Evolutionary conservation across 768 basidiomycete genomes (phyloP).

Genomic region (Chlorophyllum brunneum): DNA sequence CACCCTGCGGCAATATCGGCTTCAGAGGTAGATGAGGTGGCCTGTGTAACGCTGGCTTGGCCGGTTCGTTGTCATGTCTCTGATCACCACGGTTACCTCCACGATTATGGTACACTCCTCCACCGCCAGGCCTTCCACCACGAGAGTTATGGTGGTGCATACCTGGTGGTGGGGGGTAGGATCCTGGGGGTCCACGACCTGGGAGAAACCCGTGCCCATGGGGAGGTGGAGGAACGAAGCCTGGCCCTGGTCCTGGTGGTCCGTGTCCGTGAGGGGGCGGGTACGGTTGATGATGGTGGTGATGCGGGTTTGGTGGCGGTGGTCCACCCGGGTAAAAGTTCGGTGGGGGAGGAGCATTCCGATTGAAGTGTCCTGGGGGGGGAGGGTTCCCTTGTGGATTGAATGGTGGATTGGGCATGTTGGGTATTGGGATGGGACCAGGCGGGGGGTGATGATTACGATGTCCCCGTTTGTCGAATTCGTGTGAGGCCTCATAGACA

Average conservation of each 20-base stretch:
- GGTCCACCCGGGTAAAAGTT: slow-evolving; percentile 23
- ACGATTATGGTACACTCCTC: slow-evolving; percentile 11
- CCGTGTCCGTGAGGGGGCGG: slow-evolving; percentile 1
- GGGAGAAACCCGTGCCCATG: slow-evolving; percentile 11
- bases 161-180: slow-evolving; percentile 13
- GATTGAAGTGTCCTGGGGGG: slow-evolving; percentile 14
- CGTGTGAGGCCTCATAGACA: slow-evolving; percentile 77
- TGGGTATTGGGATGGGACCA: slow-evolving; percentile 23
- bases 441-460: slow-evolving; percentile 34
- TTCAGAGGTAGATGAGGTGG: slow-evolving; percentile 18
- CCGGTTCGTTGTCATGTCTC: slow-evolving; percentile 7
- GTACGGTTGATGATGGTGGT: neutral
- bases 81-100: slow-evolving; percentile 11
- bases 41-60: neutral
- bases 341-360: slow-evolving; percentile 28
- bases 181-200: slow-evolving; percentile 7
- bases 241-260: slow-evolving; percentile 18
- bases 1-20: slow-evolving; percentile 14
- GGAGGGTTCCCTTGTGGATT: slow-evolving; percentile 19
- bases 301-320: slow-evolving; percentile 5
- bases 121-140: slow-evolving; percentile 9
- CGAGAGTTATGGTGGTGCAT: neutral
- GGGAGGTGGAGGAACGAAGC: slow-evolving; percentile 13
- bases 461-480: slow-evolving; percentile 73
- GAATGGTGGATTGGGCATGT: slow-evolving; percentile 19